These are phyloP conservation scores for Baudoinia panamericana DNA, from an alignment of 495 filamentous ascomycete genomes.

Conservation along the genomic window DNA sequence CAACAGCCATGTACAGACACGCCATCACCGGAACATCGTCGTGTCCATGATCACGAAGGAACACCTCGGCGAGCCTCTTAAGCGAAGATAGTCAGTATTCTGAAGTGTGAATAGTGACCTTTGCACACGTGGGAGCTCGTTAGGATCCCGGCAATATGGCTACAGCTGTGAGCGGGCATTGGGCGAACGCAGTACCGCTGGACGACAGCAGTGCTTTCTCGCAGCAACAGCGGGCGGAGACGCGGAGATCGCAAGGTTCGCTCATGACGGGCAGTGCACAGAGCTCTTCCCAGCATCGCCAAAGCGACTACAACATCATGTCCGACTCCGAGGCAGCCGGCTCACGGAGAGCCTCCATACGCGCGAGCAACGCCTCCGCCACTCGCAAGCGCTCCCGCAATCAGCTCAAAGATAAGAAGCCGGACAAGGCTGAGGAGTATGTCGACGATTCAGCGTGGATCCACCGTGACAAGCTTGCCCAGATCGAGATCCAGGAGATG, in stretches of 20 bases:
- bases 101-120: too few species aligned
- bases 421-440: neutral
- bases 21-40: too few species aligned
- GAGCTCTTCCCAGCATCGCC: neutral
- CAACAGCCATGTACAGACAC: too few species aligned
- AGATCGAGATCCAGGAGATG: constrained; percentile 85
- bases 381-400: constrained; percentile 16
- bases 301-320: constrained; percentile 15
- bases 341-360: constrained; percentile 6
- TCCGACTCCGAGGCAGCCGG: constrained; percentile 15
- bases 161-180: neutral
- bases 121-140: too few species aligned
- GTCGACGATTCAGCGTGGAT: constrained; percentile 71
- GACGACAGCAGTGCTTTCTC: constrained; percentile 8
- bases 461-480: constrained; percentile 84
- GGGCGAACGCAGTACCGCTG: constrained; percentile 10
- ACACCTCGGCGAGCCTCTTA: too few species aligned
- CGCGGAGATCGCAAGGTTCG: neutral
- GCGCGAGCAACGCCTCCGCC: constrained; percentile 6
- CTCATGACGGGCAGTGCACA: neutral
- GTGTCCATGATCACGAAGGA: too few species aligned
- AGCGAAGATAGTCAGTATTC: too few species aligned
- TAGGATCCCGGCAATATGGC: too few species aligned
- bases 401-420: constrained; percentile 4
- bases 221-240: constrained; percentile 1